Base-by-base conservation (phyloP, 2,329 filamentous ascomycete genomes). In the Thermothelomyces thermophilus region DNA sequence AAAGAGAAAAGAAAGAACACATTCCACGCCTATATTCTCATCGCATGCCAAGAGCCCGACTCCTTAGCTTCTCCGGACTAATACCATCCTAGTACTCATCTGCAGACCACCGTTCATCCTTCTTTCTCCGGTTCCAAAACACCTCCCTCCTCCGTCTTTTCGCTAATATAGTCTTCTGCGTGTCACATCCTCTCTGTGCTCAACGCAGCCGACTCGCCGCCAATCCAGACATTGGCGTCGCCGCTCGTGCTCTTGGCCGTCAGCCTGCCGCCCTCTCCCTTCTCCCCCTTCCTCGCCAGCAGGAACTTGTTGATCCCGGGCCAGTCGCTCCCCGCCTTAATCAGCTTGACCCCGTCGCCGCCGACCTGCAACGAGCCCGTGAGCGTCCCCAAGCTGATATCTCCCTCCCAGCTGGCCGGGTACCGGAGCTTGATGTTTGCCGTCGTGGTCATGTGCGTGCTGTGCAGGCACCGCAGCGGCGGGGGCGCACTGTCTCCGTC, bases 331-430 rank as follows among this genome's bases (percentile, higher is more conserved):
- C 60, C 53, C n/a, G 52, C 52, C 44, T 59, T 65, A 13, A 68
- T 61, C 3, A 75, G 56, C 45, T 63, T 54, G 11, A 80, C 66
- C 14, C 66, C 74, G 35, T 70, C 64, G 13, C 77, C 77, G 17
- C 45, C 53, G 7, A 72, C 62, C 2, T 51, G 46, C 26, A 77
- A 62, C 9, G 48, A 55, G 2, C 75, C 75, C 20, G 68, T 68
- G 14, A 72, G 62, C 16, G 68, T 67, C 51, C 66, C 49, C 11
- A 71, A 68, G 9, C 53, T 53, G 30, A 79, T 61, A 17, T 56
- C 55, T 13, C 77, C 77, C 54, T 73, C 70, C 77, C 77, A 80
- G 2, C 68, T 64, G 19, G 58, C 58, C 0, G 77, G 76, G 55
- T 77, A 79, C 14, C 44, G 53, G 19, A 79, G 62, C 13, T 57